Evolutionary conservation across 495 filamentous ascomycete genomes (phyloP).

Genomic region (Penicillium paradoxum): DNA sequence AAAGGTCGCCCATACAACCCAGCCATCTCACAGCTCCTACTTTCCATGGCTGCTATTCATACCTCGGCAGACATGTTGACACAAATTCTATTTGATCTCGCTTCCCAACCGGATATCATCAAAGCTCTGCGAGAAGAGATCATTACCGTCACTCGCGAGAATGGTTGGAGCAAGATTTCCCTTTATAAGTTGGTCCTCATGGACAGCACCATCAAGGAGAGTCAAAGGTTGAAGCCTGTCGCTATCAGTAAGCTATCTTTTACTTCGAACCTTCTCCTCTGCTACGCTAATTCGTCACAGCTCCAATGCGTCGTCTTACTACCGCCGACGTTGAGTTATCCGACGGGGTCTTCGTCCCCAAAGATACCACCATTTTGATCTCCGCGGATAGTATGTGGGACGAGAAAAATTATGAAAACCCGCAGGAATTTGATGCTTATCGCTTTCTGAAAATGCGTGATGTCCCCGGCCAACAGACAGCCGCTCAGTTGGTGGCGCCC

Average conservation of each 20-base stretch:
- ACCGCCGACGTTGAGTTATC: slow-evolving; percentile 16
- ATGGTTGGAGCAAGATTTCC: slow-evolving; percentile 35
- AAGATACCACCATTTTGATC: slow-evolving; percentile 22
- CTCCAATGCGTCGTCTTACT: slow-evolving; percentile 36
- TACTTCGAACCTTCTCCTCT: neutral
- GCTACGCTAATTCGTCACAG: slow-evolving; percentile 1
- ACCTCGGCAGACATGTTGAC: slow-evolving; percentile 24
- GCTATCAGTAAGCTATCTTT: slow-evolving; percentile 16
- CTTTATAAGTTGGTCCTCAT: slow-evolving; percentile 42
- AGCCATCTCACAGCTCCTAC: slow-evolving; percentile 13
- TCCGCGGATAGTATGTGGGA: slow-evolving; percentile 27
- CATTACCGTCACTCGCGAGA: slow-evolving; percentile 8
- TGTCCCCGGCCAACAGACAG: slow-evolving; percentile 23
- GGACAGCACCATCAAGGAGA: slow-evolving; percentile 31
- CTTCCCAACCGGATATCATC: slow-evolving; percentile 9
- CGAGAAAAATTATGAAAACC: slow-evolving; percentile 28
- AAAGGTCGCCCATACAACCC: slow-evolving; percentile 14
- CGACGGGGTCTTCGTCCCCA: slow-evolving; percentile 19
- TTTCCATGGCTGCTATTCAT: slow-evolving; percentile 29
- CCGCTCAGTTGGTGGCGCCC: slow-evolving; percentile 34
- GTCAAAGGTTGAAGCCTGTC: slow-evolving; percentile 24
- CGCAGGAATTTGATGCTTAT: slow-evolving; percentile 35
- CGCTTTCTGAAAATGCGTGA: slow-evolving; percentile 33
- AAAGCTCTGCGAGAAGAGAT: slow-evolving; percentile 21
- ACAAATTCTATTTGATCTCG: slow-evolving; percentile 24